phyloP scores from a whole-genome alignment of 768 basidiomycete species.

The Dendrothele bispora region DNA sequence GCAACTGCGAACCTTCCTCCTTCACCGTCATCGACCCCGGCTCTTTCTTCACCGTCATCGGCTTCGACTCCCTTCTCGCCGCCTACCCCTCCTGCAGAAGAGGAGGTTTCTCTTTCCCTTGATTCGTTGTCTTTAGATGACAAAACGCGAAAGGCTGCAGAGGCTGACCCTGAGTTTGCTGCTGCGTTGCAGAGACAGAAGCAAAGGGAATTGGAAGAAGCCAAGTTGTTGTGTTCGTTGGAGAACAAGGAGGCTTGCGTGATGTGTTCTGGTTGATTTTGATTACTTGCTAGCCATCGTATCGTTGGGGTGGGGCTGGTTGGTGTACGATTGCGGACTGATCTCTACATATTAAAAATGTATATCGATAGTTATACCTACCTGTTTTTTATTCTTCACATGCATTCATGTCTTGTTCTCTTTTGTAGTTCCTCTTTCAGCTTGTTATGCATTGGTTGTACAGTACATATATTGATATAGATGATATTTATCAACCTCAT shows the following conservation, averaged over 20 bases:
- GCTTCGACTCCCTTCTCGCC: conserved; percentile 18
- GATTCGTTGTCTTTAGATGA: conserved; percentile 46
- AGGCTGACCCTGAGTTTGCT: conserved; percentile 70
- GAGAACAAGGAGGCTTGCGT: conserved; percentile 94
- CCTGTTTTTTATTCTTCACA: no score
- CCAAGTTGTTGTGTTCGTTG: conserved; percentile 77
- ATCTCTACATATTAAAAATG: no score
- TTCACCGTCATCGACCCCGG: conserved; percentile 26
- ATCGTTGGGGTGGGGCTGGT: not conserved
- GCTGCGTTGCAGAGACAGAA: conserved; percentile 72
- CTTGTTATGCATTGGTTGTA: no score
- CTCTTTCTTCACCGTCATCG: conserved; percentile 27
- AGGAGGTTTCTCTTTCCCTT: conserved; percentile 22
- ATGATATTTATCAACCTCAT: no score
- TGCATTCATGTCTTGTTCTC: no score
- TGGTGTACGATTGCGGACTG: no score
- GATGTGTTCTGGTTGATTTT: conserved; percentile 80
- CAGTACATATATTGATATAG: no score
- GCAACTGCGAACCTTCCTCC: no score
- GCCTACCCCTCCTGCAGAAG: conserved; percentile 25
- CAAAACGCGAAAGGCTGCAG: conserved; percentile 52
- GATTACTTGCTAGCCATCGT: not conserved
- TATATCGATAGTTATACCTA: no score
- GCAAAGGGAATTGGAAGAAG: conserved; percentile 78
- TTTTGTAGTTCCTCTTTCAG: no score